Conservation (phyloP, 257 asterid species). For the Solanum megistacrolobum region DNA sequence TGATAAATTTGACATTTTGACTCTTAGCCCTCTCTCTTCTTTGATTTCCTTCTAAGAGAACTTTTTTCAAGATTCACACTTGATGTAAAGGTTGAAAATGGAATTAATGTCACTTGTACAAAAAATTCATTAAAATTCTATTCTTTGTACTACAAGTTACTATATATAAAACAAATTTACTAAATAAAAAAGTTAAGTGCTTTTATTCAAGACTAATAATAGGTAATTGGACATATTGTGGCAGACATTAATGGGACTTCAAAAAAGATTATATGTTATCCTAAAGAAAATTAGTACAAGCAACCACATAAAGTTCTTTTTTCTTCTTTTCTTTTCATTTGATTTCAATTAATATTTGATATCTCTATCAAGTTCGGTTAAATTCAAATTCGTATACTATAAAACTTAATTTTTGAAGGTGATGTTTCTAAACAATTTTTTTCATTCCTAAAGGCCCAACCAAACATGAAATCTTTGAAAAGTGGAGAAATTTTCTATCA, state of each 20-base stretch:
- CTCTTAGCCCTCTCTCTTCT: neutral
- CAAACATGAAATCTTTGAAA: too few relatives aligned
- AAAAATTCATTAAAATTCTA: neutral
- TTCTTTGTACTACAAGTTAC: neutral
- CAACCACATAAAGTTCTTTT: neutral
- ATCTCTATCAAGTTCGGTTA: neutral
- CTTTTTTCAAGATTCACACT: neutral
- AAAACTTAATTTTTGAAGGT: neutral
- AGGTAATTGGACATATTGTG: neutral
- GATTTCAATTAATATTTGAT: neutral
- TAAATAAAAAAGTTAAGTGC: neutral
- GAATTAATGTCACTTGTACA: neutral
- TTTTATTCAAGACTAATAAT: neutral
- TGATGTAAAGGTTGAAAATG: neutral
- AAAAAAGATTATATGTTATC: neutral
- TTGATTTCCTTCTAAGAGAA: neutral
- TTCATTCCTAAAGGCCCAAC: neutral
- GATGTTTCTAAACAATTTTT: fast-evolving
- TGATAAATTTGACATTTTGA: neutral
- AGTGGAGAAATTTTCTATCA: neutral
- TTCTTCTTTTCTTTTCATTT: neutral
- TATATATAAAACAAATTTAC: neutral
- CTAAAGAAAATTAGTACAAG: neutral
- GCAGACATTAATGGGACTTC: neutral
- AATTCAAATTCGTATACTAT: neutral